Base-by-base conservation (phyloP, 2,329 filamentous ascomycete genomes). In the Diaporthe batatas region DNA sequence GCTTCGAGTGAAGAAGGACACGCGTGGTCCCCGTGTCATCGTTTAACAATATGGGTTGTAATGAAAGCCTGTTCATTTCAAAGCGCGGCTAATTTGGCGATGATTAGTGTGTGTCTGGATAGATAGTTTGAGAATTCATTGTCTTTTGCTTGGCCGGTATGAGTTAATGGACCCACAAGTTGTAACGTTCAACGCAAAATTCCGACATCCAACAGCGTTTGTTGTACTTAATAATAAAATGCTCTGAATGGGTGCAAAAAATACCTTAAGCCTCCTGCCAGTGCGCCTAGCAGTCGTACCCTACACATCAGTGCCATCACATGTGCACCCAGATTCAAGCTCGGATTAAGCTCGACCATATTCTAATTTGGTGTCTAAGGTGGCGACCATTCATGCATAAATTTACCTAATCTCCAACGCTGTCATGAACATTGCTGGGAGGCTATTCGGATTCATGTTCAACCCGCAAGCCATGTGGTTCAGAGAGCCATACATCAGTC, bases 1-100 rank as follows among this genome's bases (percentile, higher is more conserved):
- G 8, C n/a, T 69, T 6, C 71, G 49, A 25, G n/a, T 72, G 11
- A 72, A 62, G 23, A 68, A 55, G 44, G 58, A 53, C 10, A 36
- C 49, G 18, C 55, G 29, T 36, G 62, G 62, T 8, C 58, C 55
- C 18, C 42, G 42, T 8, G 23, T 58, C 23, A 25, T 57, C 32
- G 51, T 69, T 7, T 58, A 21, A 25, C 2, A 4, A 10, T 14
- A 18, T 18, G 18, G 6, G 12, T 23, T 25, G 3, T 3, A 10
- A 53, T 53, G 32, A 6, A 51, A 12, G 32, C 36, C 1, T n/a
- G 23, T 3, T 2, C 25, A 1, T 1, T 53, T 29, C 32, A 29
- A 32, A 1, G 8, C 21, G 14, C 39, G 62, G 21, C 16, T 25
- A 51, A 2, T 23, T 7, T 12, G 23, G 29, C 54, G 7, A 3